A percentile compares a stretch with the other conserved stretches of the same genome.
phyloP scores from a whole-genome alignment of 2,329 filamentous ascomycete species.

The Decorospora gaudefroyi region DNA sequence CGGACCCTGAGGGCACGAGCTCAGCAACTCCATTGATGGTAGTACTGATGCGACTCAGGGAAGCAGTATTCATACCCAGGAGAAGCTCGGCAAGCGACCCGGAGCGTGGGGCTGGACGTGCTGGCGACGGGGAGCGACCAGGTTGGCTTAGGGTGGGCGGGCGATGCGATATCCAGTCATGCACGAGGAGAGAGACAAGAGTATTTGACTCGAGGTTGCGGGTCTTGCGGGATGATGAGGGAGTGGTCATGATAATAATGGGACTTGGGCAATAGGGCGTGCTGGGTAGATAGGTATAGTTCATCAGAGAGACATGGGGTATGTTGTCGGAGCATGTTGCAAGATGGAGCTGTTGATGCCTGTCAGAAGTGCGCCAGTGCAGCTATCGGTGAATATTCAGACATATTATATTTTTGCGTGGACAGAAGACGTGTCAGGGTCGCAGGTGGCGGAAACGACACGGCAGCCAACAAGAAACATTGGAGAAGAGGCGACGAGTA shows the following conservation, averaged over 20 bases:
- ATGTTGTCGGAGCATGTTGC: conserved; percentile 83
- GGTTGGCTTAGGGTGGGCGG: conserved; percentile 69
- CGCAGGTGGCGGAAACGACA: no score
- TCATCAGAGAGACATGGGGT: conserved; percentile 96
- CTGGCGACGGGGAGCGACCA: conserved; percentile 63
- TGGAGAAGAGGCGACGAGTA: no score
- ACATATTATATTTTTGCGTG: no score
- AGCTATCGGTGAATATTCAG: neutral
- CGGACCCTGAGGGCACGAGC: conserved; percentile 71
- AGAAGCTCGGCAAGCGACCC: conserved; percentile 82
- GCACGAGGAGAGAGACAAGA: conserved; percentile 89
- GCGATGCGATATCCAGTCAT: conserved; percentile 96
- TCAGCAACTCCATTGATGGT: conserved; percentile 89
- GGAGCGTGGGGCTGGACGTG: conserved; percentile 56
- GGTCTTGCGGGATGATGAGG: conserved; percentile 76
- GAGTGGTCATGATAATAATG: conserved; percentile 89
- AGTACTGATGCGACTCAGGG: conserved; percentile 83
- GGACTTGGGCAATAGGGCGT: conserved; percentile 66
- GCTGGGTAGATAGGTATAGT: conserved; percentile 92
- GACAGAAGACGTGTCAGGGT: no score
- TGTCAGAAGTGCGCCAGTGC: conserved; percentile 7
- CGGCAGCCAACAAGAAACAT: no score
- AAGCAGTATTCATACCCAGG: conserved; percentile 87
- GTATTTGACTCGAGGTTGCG: conserved; percentile 83
- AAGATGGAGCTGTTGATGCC: conserved; percentile 76